A percentile compares a stretch with the other conserved stretches of the same genome.
These are phyloP conservation scores for Cryptococcus maquisensis DNA, from an alignment of 1,284 basidiomycete genomes.

Conservation along the genomic window DNA sequence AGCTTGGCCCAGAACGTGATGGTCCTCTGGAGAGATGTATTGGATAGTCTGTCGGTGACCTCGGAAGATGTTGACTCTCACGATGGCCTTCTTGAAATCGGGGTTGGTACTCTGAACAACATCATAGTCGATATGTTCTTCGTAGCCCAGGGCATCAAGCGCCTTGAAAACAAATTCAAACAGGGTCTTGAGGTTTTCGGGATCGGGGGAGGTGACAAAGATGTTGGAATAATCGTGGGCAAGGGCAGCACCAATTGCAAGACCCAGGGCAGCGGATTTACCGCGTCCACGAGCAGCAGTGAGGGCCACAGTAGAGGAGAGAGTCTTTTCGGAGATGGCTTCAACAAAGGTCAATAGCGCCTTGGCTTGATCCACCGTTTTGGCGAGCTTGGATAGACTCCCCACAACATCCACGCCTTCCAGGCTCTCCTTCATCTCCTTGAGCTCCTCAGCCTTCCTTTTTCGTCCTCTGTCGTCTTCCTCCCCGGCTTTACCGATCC, in stretches of 20 bases:
- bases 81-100: conserved; percentile 93
- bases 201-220: conserved; percentile 95
- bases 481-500: conserved; percentile 42
- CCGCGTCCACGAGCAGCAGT: conserved; percentile 94
- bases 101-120: conserved; percentile 90
- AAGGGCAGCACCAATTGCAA: conserved; percentile 88
- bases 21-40: conserved; percentile 98
- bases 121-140: conserved; percentile 97
- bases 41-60: conserved; percentile 92
- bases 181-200: conserved; percentile 95
- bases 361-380: conserved; percentile 87
- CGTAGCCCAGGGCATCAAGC: conserved; percentile 88
- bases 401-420: conserved; percentile 83
- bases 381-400: conserved; percentile 84
- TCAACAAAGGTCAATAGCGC: conserved; percentile 89
- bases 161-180: conserved; percentile 99
- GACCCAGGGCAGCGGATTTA: conserved; percentile 91
- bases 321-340: conserved; percentile 83
- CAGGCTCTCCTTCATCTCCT: conserved; percentile 74
- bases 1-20: conserved; percentile 94
- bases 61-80: conserved; percentile 91
- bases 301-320: conserved; percentile 90
- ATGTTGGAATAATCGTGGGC: conserved; percentile 97
- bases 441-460: conserved; percentile 59
- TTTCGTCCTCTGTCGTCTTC: conserved; percentile 44